A percentile compares a stretch with the other conserved stretches of the same genome.
phyloP scores from a whole-genome alignment of 1,284 basidiomycete species.

The Uromyces viciae-fabae region DNA sequence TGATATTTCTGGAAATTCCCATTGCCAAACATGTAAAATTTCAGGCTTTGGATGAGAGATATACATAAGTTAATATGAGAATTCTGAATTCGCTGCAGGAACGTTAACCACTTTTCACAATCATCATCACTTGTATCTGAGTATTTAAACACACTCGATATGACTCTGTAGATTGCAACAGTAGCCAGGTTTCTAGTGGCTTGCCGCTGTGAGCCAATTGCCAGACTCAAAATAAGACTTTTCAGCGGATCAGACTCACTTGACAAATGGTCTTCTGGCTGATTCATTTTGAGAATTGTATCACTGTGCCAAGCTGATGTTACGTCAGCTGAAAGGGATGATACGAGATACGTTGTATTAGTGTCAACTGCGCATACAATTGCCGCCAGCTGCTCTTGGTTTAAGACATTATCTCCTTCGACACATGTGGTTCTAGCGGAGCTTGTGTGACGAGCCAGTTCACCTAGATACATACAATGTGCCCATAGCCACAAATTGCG shows the following conservation, averaged over 20 bases:
- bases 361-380: slow-evolving; percentile 62
- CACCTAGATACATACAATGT: slow-evolving; percentile 53
- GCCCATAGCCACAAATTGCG: slow-evolving; percentile 62
- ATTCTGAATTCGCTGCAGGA: slow-evolving; percentile 69
- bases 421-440: slow-evolving; percentile 60
- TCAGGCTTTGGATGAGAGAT: slow-evolving; percentile 63
- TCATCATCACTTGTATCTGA: slow-evolving; percentile 64
- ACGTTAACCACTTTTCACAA: slow-evolving; percentile 70
- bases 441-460: slow-evolving; percentile 58
- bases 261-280: background rate
- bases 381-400: slow-evolving; percentile 56
- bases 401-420: slow-evolving; percentile 58
- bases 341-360: slow-evolving; percentile 42
- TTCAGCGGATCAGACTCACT: slow-evolving; percentile 41
- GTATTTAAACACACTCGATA: slow-evolving; percentile 63
- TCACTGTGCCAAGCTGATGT: slow-evolving; percentile 34
- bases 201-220: slow-evolving; percentile 47
- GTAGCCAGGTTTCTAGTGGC: slow-evolving; percentile 59
- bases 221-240: slow-evolving; percentile 46
- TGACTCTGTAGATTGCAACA: slow-evolving; percentile 62
- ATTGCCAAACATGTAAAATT: slow-evolving; percentile 65
- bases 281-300: slow-evolving; percentile 43
- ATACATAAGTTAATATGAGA: slow-evolving; percentile 65
- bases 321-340: slow-evolving; percentile 20
- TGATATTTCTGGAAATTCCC: slow-evolving; percentile 73